Base-by-base conservation (phyloP, 2,329 filamentous ascomycete genomes). In the Phyllosticta paracitricarpa region DNA sequence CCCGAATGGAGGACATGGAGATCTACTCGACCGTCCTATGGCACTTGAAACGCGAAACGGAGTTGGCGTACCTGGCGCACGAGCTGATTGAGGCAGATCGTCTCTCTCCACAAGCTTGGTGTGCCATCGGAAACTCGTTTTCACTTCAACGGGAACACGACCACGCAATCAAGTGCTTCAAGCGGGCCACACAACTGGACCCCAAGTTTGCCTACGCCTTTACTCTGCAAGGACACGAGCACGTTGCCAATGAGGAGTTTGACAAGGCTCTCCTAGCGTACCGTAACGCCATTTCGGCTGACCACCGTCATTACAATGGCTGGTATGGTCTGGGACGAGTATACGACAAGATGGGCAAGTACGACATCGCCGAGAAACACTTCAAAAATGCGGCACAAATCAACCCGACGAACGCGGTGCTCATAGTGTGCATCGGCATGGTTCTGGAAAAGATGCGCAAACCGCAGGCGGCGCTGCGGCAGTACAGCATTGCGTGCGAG, bases 11-110 rank as follows among this genome's bases (percentile, higher is more conserved):
- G 70, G 92, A 97, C 70, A 97, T 97, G 92, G 94, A 99, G 71
- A 87, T 97, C 40, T 99, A 96, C 75, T 97, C 93, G 14, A 99
- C 94, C 0, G 88, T 96, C n/a, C 81, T 99, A n/a, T 99, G 95
- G 94, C 92, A 97, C 73, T 78, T 97, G 64, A 96, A 96, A 74
- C 87, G 89, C 65, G 93, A 97, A 70, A 89, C 91, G 0, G 90
- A 97, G 64, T 81, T 99, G 24, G 92, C 93, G 0, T 96, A 94
- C 74, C 81, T 99, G 28, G 91, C 93, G 0, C 93, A 97, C 69
- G 90, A 95, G 68, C 81, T 97, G 51, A 83, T 96, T 58, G 93
- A 97, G 65, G 80, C 89, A 17, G 89, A 91, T 63, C 94, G 92
- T 77, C 81, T 94, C 65, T 93, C 92, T 0, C 93, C 94, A 1